These are phyloP conservation scores for Yarrowia deformans DNA, from an alignment of 805 yeast genomes.

Conservation along the genomic window DNA sequence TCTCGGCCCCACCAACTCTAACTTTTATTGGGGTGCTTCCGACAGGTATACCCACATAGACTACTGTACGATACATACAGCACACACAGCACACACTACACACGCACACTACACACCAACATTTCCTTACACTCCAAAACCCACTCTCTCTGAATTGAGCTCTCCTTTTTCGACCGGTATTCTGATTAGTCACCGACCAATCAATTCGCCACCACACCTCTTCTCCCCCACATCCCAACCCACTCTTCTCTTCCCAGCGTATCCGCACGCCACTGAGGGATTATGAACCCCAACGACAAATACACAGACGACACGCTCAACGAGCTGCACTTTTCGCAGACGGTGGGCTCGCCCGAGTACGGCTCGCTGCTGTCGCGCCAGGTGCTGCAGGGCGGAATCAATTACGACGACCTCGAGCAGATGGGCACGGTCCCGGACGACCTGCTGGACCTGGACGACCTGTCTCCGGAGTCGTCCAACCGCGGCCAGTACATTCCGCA, in stretches of 20 bases:
- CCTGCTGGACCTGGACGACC: conserved; percentile 45
- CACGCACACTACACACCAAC: neutral
- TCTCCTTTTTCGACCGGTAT: too few species aligned
- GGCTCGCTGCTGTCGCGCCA: conserved; percentile 35
- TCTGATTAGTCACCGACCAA: too few species aligned
- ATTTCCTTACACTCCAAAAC: too few species aligned
- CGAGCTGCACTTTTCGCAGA: conserved; percentile 38
- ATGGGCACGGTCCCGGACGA: conserved; percentile 41
- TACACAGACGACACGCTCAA: conserved; percentile 39
- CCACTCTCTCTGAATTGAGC: too few species aligned
- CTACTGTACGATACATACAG: neutral
- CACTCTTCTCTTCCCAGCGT: too few species aligned
- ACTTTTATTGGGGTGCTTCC: conserved; percentile 19
- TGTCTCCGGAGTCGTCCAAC: conserved; percentile 41
- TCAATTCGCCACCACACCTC: neutral
- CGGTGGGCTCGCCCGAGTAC: conserved; percentile 38
- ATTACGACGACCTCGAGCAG: conserved; percentile 37
- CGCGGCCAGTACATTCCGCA: conserved; percentile 28
- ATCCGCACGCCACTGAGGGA: conserved; percentile 5
- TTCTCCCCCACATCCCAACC: neutral
- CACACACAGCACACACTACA: neutral
- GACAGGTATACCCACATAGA: neutral
- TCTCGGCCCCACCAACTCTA: conserved; percentile 38
- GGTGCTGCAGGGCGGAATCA: conserved; percentile 33
- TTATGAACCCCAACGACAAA: conserved; percentile 39